Conservation (phyloP, 2,329 filamentous ascomycete species). For the Trichophyton rubrum region DNA sequence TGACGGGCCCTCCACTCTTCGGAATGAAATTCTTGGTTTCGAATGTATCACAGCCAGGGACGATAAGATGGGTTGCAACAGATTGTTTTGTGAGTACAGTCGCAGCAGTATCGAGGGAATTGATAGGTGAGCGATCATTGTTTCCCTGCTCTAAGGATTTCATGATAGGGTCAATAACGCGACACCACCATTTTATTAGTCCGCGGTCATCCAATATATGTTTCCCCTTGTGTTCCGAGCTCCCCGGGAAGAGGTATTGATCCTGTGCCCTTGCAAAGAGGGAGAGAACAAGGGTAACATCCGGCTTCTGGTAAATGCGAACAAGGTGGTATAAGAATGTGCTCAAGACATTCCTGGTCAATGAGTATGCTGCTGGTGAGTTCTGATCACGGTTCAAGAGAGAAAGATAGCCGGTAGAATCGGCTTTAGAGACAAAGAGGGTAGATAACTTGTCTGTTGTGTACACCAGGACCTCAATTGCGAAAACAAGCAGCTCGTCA, state of each 20-base stretch:
- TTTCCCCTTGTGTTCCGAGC: constrained; percentile 69
- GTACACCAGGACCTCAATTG: constrained; percentile 79
- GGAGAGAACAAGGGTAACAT: constrained; percentile 63
- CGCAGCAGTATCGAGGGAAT: constrained; percentile 15
- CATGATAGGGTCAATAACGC: constrained; percentile 66
- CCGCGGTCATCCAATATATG: constrained; percentile 86
- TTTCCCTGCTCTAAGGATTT: constrained; percentile 31
- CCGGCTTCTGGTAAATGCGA: constrained; percentile 49
- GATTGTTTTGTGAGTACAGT: constrained; percentile 17
- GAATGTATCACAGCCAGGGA: constrained; percentile 73
- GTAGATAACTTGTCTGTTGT: constrained; percentile 68
- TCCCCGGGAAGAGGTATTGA: constrained; percentile 91
- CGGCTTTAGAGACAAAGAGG: constrained; percentile 90
- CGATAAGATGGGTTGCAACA: constrained; percentile 67
- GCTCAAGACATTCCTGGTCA: constrained; percentile 56
- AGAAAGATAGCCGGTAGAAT: constrained; percentile 80
- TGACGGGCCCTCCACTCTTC: constrained; percentile 30
- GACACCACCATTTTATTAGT: constrained; percentile 92
- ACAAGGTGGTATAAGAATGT: constrained; percentile 68
- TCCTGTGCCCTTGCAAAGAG: constrained; percentile 85
- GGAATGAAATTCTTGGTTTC: constrained; percentile 75
- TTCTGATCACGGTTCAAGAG: constrained; percentile 47
- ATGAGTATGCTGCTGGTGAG: constrained; percentile 42
- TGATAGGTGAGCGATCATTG: constrained; percentile 23
- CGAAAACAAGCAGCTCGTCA: constrained; percentile 58